Evolutionary conservation across 2,329 filamentous ascomycete species (phyloP), one percentile per base, ranked within the genome.

Genomic region (Zasmidium angulare): DNA sequence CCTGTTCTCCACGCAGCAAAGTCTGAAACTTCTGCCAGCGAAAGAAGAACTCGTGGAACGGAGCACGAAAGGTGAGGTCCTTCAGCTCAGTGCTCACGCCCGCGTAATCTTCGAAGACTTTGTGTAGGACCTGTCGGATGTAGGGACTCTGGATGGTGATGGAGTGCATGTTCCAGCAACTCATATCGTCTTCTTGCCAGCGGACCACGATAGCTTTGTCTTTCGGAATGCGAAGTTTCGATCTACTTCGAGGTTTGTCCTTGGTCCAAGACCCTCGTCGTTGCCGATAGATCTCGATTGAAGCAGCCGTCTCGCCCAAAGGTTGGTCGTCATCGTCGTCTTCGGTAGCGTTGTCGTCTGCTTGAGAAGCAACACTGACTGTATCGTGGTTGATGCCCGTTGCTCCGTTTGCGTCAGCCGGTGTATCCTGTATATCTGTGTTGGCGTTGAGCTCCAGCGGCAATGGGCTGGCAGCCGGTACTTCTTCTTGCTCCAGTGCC

Each of bases 1-100:
- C 50, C 3, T 20, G 53, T n/a, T 63, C 56, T 11, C 56, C 56
- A 20, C 67, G 55, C 6, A 68, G 59, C 9, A 61, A 60, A 36
- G 69, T 62, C 9, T 64, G 60, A 52, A 74, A 69, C 14, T 59
- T 59, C 2, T 63, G 58, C 73, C 73, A 76, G 6, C 73, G 67
- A 60, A 75, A 69, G 46, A 74, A 70, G 62, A 76, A 75, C 1
- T 69, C 67, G 9, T 68, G 61, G 58, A 76, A 76, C 1, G 74
- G 74, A 3, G 62, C 65, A 1, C 65, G 65, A 60, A 76, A 75
- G 1, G 66, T 70, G n/a, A 76, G 60, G 11, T 68, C 59, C 51
- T 72, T 68, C 26, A 75, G 62, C 24, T 65, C 67, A 4, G 71
- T 71, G 14, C 66, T 72, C 29, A 77, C 64, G 6, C 71, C 71